A percentile compares a stretch with the other conserved stretches of the same genome.
These are phyloP conservation scores for Oryza punctata DNA, from an alignment of 176 grass and related monocot species.

Conservation along the genomic window DNA sequence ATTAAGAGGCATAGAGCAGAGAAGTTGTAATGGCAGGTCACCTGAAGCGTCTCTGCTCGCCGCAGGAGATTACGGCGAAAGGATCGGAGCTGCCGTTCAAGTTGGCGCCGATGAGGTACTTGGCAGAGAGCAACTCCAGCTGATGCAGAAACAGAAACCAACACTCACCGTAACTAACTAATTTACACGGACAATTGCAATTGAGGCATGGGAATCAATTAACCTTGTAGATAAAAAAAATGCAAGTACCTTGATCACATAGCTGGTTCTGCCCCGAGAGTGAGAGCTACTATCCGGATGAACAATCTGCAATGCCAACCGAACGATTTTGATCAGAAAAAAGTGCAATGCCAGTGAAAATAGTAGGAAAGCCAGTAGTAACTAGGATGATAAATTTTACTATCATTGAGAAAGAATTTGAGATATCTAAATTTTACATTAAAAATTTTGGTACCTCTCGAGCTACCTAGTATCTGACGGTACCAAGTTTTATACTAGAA, in stretches of 20 bases:
- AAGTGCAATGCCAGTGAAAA: not conserved
- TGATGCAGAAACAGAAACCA: slow-evolving; percentile 5
- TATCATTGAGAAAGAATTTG: no score
- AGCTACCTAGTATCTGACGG: no score
- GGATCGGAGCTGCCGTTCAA: slow-evolving; percentile 79
- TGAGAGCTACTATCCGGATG: not conserved
- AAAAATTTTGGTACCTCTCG: no score
- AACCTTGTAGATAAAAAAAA: not conserved
- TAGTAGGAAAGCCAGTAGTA: no score
- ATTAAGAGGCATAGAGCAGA: not conserved
- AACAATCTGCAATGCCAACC: not conserved
- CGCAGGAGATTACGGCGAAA: slow-evolving; percentile 75
- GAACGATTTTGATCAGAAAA: not conserved
- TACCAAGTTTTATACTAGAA: no score
- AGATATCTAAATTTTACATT: no score
- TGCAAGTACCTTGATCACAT: slow-evolving; percentile 53
- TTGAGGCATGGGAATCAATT: not conserved
- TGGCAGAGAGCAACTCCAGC: slow-evolving; percentile 90
- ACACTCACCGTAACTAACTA: not conserved
- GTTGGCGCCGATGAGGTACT: slow-evolving; percentile 92
- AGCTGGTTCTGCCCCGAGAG: not conserved
- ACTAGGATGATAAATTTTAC: no score
- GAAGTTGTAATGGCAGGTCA: not conserved
- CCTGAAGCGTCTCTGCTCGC: slow-evolving; percentile 76
- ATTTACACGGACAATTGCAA: not conserved